A percentile compares a stretch with the other conserved stretches of the same genome.
These are phyloP conservation scores for Kodamaea leandrae DNA, from an alignment of 805 yeast species.

Conservation along the genomic window DNA sequence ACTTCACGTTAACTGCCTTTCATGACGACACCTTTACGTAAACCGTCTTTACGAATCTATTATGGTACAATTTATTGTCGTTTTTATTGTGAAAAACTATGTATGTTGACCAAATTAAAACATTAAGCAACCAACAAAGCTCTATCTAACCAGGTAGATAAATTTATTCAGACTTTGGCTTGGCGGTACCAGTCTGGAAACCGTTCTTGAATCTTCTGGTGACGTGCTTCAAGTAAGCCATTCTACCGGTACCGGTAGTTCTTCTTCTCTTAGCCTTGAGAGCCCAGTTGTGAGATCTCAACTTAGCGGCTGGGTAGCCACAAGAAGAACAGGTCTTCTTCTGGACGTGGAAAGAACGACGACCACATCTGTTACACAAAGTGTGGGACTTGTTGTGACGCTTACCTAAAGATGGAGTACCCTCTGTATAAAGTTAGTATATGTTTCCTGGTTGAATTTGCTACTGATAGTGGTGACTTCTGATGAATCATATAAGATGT, in stretches of 20 bases:
- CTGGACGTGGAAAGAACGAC: constrained; percentile 98
- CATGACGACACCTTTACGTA: not conserved
- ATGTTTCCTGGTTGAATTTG: not conserved
- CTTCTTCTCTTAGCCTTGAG: constrained; percentile 98
- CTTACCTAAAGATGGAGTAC: constrained; percentile 99
- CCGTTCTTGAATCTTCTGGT: constrained; percentile 98
- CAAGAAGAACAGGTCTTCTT: constrained; percentile 98
- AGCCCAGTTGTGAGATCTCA: constrained; percentile 99
- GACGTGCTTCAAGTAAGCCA: constrained; percentile 95
- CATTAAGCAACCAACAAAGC: constrained; percentile 7
- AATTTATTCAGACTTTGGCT: constrained; percentile 61
- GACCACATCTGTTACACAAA: constrained; percentile 98
- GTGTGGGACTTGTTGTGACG: constrained; percentile 99
- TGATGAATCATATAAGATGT: not conserved
- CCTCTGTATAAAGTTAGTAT: constrained; percentile 55
- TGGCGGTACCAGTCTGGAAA: constrained; percentile 86
- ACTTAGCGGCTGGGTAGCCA: constrained; percentile 99
- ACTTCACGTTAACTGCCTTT: not conserved
- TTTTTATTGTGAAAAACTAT: constrained; percentile 9
- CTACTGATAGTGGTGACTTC: constrained; percentile 3
- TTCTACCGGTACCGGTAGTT: constrained; percentile 99
- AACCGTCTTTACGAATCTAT: not conserved
- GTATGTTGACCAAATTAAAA: constrained; percentile 7
- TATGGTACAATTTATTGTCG: constrained; percentile 11
- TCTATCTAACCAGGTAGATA: constrained; percentile 4